Base-by-base conservation (phyloP, 106 monocot species). In the Allium cepa region DNA sequence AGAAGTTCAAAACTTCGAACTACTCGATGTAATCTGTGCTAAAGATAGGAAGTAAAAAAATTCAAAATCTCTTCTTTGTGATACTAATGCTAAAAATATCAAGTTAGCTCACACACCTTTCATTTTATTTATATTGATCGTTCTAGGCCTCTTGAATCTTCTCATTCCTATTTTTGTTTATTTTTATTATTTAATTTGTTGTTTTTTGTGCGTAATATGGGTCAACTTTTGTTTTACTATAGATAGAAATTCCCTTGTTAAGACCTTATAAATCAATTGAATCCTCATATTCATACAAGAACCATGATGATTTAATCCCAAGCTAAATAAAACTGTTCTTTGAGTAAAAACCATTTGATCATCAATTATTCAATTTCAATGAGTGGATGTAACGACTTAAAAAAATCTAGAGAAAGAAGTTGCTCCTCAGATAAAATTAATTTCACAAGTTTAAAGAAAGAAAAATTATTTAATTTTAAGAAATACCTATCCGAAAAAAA, bases 391-490 rank as follows among this genome's bases (percentile, higher is more conserved):
- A 53, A 11, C 5, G 5, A 53, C 53, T 53, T 4, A 53, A 53
- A 1, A 2, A 53, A 53, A 53, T 53, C 53, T 53, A 53, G 53
- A 53, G 36, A 36, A 36, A 1, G 36, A 36, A 53, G 53, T 53
- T 2, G 15, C 5, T 15, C 15, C 5, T 53, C 5, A 53, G 53
- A 15, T 11, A 53, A 53, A 10, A 15, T 53, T 10, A 11, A 53
- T 53, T 11, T 53, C 36, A 4, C 4, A 36, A 36, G 36, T 53
- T 3, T 10, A 59, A 13, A 4, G 15, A 59, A 59, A 59, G 59
- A 59, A 59, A 59, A 59, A 59, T 59, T 8, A n/a, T 59, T 59
- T 59, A 18, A 59, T n/a, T n/a, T 59, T 59, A 59, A 5, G 59
- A 59, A 4, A 59, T 59, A 59, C 59, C 59, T 5, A 59, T n/a